Evolutionary conservation across 164 flowering plant genomes (phyloP).

Genomic region (Tetracentron sinense): DNA sequence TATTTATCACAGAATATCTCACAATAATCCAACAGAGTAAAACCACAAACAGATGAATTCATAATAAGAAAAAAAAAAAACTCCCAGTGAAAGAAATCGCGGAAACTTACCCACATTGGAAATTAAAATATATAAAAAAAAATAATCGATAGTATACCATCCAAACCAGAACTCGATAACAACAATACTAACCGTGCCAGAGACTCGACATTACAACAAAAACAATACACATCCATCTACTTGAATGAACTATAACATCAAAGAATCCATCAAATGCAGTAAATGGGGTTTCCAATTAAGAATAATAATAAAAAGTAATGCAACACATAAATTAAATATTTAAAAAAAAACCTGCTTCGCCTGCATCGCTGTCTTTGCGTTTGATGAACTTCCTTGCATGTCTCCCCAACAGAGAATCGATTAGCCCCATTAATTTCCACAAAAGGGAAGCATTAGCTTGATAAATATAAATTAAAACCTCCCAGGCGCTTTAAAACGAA

Average conservation of each 20-base stretch:
- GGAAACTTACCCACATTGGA: background rate
- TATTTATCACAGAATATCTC: background rate
- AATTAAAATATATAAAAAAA: background rate
- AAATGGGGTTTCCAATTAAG: background rate
- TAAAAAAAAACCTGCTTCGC: constrained; percentile 52
- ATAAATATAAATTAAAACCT: background rate
- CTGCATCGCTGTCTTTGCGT: constrained; percentile 77
- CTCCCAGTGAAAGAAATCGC: background rate
- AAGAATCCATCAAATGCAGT: too few species aligned
- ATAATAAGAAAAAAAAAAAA: background rate
- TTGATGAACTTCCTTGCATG: constrained; percentile 46
- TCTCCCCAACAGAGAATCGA: constrained; percentile 33
- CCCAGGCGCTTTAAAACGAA: too few species aligned
- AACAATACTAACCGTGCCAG: too few species aligned
- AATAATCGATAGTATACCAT: too few species aligned
- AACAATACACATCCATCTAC: too few species aligned
- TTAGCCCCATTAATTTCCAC: constrained; percentile 39
- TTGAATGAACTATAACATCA: too few species aligned
- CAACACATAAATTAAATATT: background rate
- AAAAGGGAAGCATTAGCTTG: constrained; percentile 4
- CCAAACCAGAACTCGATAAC: too few species aligned
- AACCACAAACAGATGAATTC: background rate
- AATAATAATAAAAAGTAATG: too few species aligned
- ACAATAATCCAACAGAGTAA: background rate
- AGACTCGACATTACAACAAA: too few species aligned